Conservation (phyloP, 805 yeast species). For the Maudiozyma saulgeensis region DNA sequence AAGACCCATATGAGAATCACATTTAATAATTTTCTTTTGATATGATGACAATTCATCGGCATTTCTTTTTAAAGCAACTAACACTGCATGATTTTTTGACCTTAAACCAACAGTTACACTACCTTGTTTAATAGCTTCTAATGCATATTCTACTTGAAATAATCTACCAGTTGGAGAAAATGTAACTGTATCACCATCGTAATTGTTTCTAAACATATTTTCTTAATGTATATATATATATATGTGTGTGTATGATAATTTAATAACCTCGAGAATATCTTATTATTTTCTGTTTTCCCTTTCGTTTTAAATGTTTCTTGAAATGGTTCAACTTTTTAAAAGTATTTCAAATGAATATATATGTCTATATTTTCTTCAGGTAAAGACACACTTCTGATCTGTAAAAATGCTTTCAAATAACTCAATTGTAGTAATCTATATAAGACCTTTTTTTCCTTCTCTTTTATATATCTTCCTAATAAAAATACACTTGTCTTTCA, state of each 20-base stretch:
- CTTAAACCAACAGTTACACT: conserved; percentile 93
- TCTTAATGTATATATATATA: background rate
- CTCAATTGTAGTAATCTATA: too few species aligned
- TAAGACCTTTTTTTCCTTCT: too few species aligned
- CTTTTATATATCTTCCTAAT: background rate
- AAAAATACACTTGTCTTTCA: background rate
- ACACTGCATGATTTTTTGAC: conserved; percentile 76
- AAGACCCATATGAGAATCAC: conserved; percentile 89
- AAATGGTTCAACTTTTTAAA: too few species aligned
- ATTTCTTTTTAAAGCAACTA: conserved; percentile 90
- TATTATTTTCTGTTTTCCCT: too few species aligned
- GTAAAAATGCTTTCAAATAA: too few species aligned
- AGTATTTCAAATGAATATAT: too few species aligned
- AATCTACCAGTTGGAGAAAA: conserved; percentile 97
- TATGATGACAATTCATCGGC: conserved; percentile 97
- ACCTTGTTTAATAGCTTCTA: conserved; percentile 97
- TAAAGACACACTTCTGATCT: too few species aligned
- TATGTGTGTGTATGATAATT: background rate
- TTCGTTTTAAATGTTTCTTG: too few species aligned
- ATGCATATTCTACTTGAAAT: conserved; percentile 94
- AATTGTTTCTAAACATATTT: conserved; percentile 86
- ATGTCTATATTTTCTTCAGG: too few species aligned
- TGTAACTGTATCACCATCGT: conserved; percentile 97
- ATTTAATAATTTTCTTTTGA: conserved; percentile 84
- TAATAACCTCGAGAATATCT: too few species aligned